Evolutionary conservation across 2,329 filamentous ascomycete genomes (phyloP).

Genomic region (Colletotrichum tropicale): DNA sequence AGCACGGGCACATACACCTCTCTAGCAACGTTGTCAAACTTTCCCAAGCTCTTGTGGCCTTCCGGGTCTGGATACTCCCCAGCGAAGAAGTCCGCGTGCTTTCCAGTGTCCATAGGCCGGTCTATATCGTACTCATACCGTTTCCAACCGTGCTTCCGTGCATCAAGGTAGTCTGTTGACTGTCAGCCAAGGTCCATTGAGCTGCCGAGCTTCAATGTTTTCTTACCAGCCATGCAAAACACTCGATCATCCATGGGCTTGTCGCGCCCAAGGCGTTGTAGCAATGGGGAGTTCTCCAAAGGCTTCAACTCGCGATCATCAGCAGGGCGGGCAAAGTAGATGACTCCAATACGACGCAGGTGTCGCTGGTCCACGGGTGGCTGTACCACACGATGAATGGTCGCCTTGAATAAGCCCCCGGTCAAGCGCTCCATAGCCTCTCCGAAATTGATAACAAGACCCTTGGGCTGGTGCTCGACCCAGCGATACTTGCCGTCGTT

Average conservation of each 20-base stretch:
- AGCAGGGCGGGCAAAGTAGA: slow-evolving; percentile 41
- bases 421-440: slow-evolving; percentile 31
- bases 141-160: slow-evolving; percentile 32
- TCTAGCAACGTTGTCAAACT: background rate
- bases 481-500: slow-evolving; percentile 29
- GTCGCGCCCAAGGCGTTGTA: slow-evolving; percentile 29
- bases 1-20: background rate
- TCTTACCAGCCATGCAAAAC: background rate
- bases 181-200: slow-evolving; percentile 5
- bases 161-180: slow-evolving; percentile 28
- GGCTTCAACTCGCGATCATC: slow-evolving; percentile 33
- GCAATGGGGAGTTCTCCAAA: slow-evolving; percentile 34
- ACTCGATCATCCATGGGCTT: slow-evolving; percentile 11
- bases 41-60: background rate
- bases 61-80: background rate
- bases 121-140: slow-evolving; percentile 30
- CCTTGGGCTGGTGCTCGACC: slow-evolving; percentile 24
- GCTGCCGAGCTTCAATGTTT: background rate
- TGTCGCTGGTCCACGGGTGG: slow-evolving; percentile 38
- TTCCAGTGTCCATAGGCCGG: background rate
- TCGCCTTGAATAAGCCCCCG: slow-evolving; percentile 32
- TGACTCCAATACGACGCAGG: slow-evolving; percentile 37
- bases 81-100: background rate
- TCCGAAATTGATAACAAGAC: slow-evolving; percentile 41
- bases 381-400: slow-evolving; percentile 32